Base-by-base conservation (phyloP, 1,284 basidiomycete genomes). In the Trichosporon asahii region DNA sequence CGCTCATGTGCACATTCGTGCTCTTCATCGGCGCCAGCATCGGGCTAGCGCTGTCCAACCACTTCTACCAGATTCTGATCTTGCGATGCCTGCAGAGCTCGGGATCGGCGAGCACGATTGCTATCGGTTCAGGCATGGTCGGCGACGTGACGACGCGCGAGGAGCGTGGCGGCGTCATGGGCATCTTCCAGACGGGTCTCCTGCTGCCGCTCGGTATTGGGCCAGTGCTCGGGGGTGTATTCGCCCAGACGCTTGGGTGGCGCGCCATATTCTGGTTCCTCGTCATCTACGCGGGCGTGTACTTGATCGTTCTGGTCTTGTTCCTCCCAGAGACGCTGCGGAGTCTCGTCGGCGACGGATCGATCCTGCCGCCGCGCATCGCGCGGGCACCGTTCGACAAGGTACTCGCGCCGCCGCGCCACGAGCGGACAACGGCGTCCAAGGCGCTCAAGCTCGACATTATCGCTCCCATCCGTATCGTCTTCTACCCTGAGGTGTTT, bases 311-410 rank as follows among this genome's bases (percentile, higher is more conserved):
- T 9, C 72, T 82, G 27, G 8, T 11, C 69, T 86, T 88, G 11
- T 84, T 89, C 70, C 81, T 90, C 8, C 90, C 90, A 7, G 90
- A 90, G 78, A 90, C 90, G 0, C 78, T 90, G 5, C 86, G 86
- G 9, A 84, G 69, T 0, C 74, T 84, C 12, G 80, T 82, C 29
- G 82, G 81, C 14, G 76, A 81, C 71, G 82, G 82, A 25, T 76
- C 73, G 33, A 70, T 77, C 23, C 77, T 74, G 3, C 75, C 77
- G 3, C 74, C 73, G n/a, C 55, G 64, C 65, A 69, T 70, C 57
- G 65, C 68, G 44, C 73, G 84, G 14, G 88, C 90, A 2, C 74
- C 90, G 2, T 78, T 91, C 53, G 31, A 70, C 61, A 12, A 9
- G 3, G 11, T 65, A 29, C 21, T 44, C 27, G 57, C 57, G 6